Base-by-base conservation (phyloP, 768 basidiomycete species). In the Tricholomella constricta region DNA sequence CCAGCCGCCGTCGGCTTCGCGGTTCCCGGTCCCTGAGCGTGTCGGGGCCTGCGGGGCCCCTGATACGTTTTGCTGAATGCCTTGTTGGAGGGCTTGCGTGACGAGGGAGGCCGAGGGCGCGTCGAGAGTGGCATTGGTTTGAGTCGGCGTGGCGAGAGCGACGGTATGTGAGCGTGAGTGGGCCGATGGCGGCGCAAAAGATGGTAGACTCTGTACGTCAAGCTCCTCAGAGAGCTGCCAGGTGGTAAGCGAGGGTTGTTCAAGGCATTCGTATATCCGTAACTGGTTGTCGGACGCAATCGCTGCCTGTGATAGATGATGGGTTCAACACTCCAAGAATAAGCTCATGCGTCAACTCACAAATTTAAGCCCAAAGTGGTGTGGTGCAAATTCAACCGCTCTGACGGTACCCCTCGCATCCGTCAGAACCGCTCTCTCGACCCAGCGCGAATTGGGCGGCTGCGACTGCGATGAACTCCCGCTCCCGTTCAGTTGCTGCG, bases 1-100 rank as follows among this genome's bases (percentile, higher is more conserved):
- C 94, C 94, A 98, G 1, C 91, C 95, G 3, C 93, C 93, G 49
- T 93, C 87, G 2, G 92, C 92, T 68, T 95, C 90, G 36, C 88
- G 77, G 59, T 82, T 85, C 0, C 83, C 86, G 20, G 73, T 55
- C 1, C 81, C 79, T 14, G 58, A 55, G 40, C 55, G 62, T 51
- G 34, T 46, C 48, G 48, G 51, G 44, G 22, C 56, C 41, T 58
- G 51, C 6, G 58, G 51, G 19, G 45, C 48, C 8, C 55, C 62
- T 19, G 52, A 17, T 3, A 51, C 43, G 32, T 59, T 62, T 52
- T 75, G 74, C 54, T 74, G 74, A 22, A 74, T 58, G 36, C 72
- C 69, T 62, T 84, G 85, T 50, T 84, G 83, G 11, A 86, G 68
- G 2, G 85, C 85, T 58, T 85, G 83, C 6, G 85, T 79, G 34